Evolutionary conservation across 78 protist species (phyloP).

Genomic region (Dictyostelium purpureum): DNA sequence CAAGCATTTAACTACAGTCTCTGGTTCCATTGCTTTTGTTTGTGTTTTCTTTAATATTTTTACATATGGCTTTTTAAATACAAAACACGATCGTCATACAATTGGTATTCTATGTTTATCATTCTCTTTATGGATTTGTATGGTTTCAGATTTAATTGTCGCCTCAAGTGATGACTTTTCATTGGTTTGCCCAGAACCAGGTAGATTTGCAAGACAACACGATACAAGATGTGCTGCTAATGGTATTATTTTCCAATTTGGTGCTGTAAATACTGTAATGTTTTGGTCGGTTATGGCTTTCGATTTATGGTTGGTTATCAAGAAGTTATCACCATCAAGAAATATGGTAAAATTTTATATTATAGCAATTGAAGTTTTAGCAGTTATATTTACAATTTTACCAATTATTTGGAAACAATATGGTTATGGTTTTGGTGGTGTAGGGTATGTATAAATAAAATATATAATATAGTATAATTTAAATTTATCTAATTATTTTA

Average conservation of each 20-base stretch:
- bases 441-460: conserved; percentile 34
- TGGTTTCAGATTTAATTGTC: conserved; percentile 5
- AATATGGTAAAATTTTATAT: neutral
- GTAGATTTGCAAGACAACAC: conserved; percentile 41
- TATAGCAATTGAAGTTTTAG: neutral
- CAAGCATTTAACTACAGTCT: neutral
- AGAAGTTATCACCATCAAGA: neutral
- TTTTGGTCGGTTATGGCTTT: conserved; percentile 56
- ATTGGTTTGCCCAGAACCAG: conserved; percentile 54
- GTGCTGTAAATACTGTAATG: conserved; percentile 37
- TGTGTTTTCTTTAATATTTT: conserved; percentile 40
- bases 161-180: conserved; percentile 12
- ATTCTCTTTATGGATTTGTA: conserved; percentile 23
- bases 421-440: conserved; percentile 64
- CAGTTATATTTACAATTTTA: conserved; percentile 4
- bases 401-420: conserved; percentile 38
- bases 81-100: conserved; percentile 56
- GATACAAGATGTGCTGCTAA: conserved; percentile 43
- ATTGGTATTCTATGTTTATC: conserved; percentile 34
- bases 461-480: neutral
- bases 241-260: conserved; percentile 65
- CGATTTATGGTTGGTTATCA: conserved; percentile 52
- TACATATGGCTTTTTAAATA: conserved; percentile 40
- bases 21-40: conserved; percentile 17
- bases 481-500: neutral